phyloP scores from a whole-genome alignment of 352 stramenopile genomes.

The Globisporangium perplexum region DNA sequence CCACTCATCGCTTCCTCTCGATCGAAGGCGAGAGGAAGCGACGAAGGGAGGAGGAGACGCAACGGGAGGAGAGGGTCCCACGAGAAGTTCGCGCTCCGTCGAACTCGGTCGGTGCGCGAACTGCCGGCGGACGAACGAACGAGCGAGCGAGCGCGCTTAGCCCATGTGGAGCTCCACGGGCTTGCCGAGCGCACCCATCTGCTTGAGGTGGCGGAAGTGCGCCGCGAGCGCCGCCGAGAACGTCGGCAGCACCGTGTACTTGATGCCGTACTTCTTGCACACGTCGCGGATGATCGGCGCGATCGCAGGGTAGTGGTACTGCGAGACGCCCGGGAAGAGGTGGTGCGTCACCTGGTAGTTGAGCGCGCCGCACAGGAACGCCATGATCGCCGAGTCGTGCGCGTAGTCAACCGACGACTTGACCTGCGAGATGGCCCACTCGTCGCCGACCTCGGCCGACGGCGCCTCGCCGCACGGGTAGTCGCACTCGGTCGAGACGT shows the following conservation, averaged over 20 bases:
- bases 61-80: neutral
- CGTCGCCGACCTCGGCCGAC: slow-evolving; percentile 64
- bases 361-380: slow-evolving; percentile 93
- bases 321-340: slow-evolving; percentile 91
- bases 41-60: neutral
- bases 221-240: slow-evolving; percentile 75
- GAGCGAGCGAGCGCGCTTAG: slow-evolving; percentile 26
- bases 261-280: slow-evolving; percentile 91
- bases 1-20: neutral
- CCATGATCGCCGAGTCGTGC: slow-evolving; percentile 71
- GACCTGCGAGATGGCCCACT: slow-evolving; percentile 93
- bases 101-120: neutral
- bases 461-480: slow-evolving; percentile 75
- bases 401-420: slow-evolving; percentile 94
- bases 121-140: neutral
- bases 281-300: slow-evolving; percentile 91
- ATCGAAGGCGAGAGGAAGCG: neutral
- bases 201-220: slow-evolving; percentile 87
- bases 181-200: slow-evolving; percentile 84
- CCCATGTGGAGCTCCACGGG: slow-evolving; percentile 82
- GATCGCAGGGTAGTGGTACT: slow-evolving; percentile 91
- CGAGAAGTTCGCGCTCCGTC: too few species aligned
- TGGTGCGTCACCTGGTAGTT: slow-evolving; percentile 97
- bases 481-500: slow-evolving; percentile 88
- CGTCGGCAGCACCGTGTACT: slow-evolving; percentile 87